Conservation (phyloP, 2,329 filamentous ascomycete species). For the Fusarium tupiense region DNA sequence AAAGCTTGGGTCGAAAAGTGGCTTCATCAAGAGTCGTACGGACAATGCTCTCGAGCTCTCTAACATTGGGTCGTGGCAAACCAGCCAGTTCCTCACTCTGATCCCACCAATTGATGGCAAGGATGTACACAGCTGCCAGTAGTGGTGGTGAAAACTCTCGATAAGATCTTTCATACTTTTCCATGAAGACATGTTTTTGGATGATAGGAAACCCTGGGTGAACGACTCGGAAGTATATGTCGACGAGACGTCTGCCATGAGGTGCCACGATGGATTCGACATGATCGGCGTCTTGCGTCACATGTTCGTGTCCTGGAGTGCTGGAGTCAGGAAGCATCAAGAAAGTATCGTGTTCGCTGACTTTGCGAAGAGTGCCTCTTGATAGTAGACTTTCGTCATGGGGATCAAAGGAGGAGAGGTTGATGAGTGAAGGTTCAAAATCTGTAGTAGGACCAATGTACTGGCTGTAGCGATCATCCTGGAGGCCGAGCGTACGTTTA, state of each 20-base stretch:
- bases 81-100: slow-evolving; percentile 73
- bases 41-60: slow-evolving; percentile 77
- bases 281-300: slow-evolving; percentile 72
- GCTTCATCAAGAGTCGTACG: slow-evolving; percentile 78
- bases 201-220: slow-evolving; percentile 86
- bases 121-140: slow-evolving; percentile 82
- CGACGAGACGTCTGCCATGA: slow-evolving; percentile 79
- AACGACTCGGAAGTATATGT: slow-evolving; percentile 83
- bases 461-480: slow-evolving; percentile 81
- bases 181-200: slow-evolving; percentile 81
- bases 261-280: slow-evolving; percentile 81
- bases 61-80: slow-evolving; percentile 75
- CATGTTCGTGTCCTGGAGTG: slow-evolving; percentile 77
- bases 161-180: slow-evolving; percentile 78
- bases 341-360: slow-evolving; percentile 82
- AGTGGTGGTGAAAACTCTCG: slow-evolving; percentile 80
- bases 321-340: slow-evolving; percentile 79
- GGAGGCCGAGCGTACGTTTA: slow-evolving; percentile 77
- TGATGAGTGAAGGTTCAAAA: slow-evolving; percentile 85
- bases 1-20: slow-evolving; percentile 83
- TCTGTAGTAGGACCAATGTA: slow-evolving; percentile 86
- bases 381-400: slow-evolving; percentile 82
- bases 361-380: slow-evolving; percentile 75
- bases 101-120: slow-evolving; percentile 91
- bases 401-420: slow-evolving; percentile 81